Evolutionary conservation across 1,284 basidiomycete genomes (phyloP).

Genomic region (Cutaneotrichosporon dermatis): DNA sequence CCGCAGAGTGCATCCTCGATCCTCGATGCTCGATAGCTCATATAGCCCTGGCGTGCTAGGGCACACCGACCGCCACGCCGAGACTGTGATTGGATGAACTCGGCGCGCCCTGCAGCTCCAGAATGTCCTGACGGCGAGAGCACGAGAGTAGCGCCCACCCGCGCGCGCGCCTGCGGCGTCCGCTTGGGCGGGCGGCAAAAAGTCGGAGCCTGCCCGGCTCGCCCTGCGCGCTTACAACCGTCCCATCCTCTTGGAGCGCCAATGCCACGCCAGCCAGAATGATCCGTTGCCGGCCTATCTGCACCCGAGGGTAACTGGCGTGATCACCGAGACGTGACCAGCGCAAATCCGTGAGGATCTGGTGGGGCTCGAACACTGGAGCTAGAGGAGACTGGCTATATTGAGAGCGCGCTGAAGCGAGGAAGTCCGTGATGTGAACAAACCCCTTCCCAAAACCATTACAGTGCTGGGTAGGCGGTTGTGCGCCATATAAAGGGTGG

Average conservation of each 20-base stretch:
- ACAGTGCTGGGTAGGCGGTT: slow-evolving; percentile 23
- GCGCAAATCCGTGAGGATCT: slow-evolving; percentile 34
- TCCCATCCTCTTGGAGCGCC: slow-evolving; percentile 44
- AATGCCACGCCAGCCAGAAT: slow-evolving; percentile 45
- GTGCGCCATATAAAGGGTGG: background rate
- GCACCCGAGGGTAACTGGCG: slow-evolving; percentile 22
- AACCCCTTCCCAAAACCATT: slow-evolving; percentile 44
- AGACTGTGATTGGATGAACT: too few species aligned
- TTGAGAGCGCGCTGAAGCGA: slow-evolving; percentile 41
- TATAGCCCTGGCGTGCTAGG: too few species aligned
- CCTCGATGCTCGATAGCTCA: too few species aligned
- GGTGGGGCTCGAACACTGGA: slow-evolving; percentile 47
- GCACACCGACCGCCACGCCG: too few species aligned
- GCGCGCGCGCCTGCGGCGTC: too few species aligned
- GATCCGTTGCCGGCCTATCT: slow-evolving; percentile 48
- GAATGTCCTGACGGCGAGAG: too few species aligned
- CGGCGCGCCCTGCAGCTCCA: too few species aligned
- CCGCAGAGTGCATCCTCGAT: too few species aligned
- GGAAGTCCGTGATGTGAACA: slow-evolving; percentile 38
- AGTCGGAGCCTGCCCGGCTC: slow-evolving; percentile 45
- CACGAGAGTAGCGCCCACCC: too few species aligned
- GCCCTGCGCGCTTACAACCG: slow-evolving; percentile 43
- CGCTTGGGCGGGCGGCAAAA: slow-evolving; percentile 21
- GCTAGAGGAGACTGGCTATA: slow-evolving; percentile 43
- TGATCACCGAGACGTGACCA: slow-evolving; percentile 44